A percentile compares a stretch with the other conserved stretches of the same genome.
Conservation (phyloP, 2,329 filamentous ascomycete species). For the Penicillium sp. region DNA sequence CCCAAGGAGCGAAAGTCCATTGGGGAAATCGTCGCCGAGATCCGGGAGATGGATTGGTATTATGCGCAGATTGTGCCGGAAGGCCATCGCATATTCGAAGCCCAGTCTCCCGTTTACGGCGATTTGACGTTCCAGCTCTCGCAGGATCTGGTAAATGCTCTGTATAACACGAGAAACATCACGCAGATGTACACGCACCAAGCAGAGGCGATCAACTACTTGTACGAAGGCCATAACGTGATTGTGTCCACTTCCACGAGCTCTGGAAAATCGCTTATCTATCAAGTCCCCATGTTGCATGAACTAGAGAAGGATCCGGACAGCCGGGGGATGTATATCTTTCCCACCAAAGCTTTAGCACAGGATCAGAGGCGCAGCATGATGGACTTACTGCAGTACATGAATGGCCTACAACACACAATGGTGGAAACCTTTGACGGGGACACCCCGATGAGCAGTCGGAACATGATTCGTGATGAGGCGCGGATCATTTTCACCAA, state of each 20-base stretch:
- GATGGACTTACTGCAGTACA: slow-evolving; percentile 75
- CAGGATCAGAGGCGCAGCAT: slow-evolving; percentile 90
- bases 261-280: slow-evolving; percentile 97
- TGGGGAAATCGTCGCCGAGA: slow-evolving; percentile 76
- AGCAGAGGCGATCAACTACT: slow-evolving; percentile 83
- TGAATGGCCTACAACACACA: slow-evolving; percentile 69
- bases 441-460: slow-evolving; percentile 77
- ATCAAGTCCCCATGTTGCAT: slow-evolving; percentile 87
- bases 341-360: slow-evolving; percentile 92
- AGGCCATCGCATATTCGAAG: slow-evolving; percentile 85
- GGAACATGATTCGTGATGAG: slow-evolving; percentile 78
- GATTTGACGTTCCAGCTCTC: slow-evolving; percentile 82
- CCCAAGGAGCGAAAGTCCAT: slow-evolving; percentile 76
- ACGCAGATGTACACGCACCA: slow-evolving; percentile 86
- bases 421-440: slow-evolving; percentile 94
- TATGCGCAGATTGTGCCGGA: slow-evolving; percentile 88
- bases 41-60: slow-evolving; percentile 83
- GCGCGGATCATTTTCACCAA: slow-evolving; percentile 95
- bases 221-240: slow-evolving; percentile 77
- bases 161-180: slow-evolving; percentile 89
- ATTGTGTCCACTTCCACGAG: slow-evolving; percentile 94
- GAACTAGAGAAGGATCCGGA: slow-evolving; percentile 73
- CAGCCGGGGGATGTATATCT: slow-evolving; percentile 92
- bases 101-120: slow-evolving; percentile 75
- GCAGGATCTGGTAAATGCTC: slow-evolving; percentile 87